phyloP scores from a whole-genome alignment of 2,329 filamentous ascomycete species.

The Mycogone perniciosa region DNA sequence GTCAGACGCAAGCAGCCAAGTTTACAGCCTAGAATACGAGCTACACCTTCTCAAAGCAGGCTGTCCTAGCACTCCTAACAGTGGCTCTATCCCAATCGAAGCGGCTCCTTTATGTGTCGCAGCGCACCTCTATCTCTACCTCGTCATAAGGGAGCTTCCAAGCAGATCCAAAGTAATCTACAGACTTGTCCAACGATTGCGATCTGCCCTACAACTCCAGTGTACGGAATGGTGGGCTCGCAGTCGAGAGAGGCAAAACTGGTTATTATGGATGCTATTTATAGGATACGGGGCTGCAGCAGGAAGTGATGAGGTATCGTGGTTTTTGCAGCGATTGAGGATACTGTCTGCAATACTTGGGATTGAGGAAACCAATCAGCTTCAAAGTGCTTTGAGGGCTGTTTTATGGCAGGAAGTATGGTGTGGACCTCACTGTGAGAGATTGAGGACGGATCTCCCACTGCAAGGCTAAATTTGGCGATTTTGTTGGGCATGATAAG shows the following conservation, averaged over 20 bases:
- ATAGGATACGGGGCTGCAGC: conserved; percentile 1
- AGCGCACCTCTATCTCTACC: conserved; percentile 3
- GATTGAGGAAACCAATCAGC: neutral
- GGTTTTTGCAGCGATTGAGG: neutral
- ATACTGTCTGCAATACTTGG: neutral
- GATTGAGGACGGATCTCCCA: neutral
- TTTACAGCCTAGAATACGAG: conserved; percentile 6
- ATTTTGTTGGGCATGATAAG: too few species aligned
- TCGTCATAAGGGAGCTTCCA: conserved; percentile 4
- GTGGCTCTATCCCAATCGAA: neutral
- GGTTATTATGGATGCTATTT: conserved; percentile 4
- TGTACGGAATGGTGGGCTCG: neutral
- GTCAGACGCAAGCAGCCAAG: neutral
- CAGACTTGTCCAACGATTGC: neutral
- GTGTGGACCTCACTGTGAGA: neutral
- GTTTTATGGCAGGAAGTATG: conserved; percentile 3
- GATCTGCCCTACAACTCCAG: neutral
- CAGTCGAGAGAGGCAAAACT: neutral
- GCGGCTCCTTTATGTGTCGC: neutral
- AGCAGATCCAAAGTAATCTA: neutral
- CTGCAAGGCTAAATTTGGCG: too few species aligned
- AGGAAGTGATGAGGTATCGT: neutral
- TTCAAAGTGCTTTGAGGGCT: neutral
- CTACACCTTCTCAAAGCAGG: neutral
- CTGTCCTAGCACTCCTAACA: neutral